Evolutionary conservation across 1,284 basidiomycete genomes (phyloP), one percentile per base, ranked within the genome.

Genomic region (Xerocomus nothofagi): DNA sequence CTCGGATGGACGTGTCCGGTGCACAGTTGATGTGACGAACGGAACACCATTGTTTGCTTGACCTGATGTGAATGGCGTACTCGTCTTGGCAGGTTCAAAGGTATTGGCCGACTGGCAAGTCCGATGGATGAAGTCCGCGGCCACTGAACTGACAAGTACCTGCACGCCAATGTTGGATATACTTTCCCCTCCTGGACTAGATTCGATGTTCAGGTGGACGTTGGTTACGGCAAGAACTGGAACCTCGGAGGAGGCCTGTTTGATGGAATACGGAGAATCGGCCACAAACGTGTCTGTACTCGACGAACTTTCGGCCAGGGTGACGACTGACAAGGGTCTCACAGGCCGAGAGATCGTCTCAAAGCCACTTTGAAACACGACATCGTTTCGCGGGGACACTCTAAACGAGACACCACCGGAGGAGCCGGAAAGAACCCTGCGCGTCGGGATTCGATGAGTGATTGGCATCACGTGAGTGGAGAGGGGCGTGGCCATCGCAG

Each of bases 231-330:
- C 11, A 42, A 53, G 41, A 26, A 38, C 29, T 0, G 60, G 55
- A 23, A 42, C 20, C 21, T 60, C 49, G 18, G 39, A 49, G 6
- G 36, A 36, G 4, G 31, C 14, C 12, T 31, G 47, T 38, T 59
- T 63, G 39, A 32, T 20, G 31, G 18, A 44, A 38, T 58, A 63
- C 3, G 59, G 60, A 27, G 59, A 63, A 39, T 63, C 55, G 15
- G 51, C 46, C 18, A 65, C 62, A 18, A 61, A 65, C 4, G 59
- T 61, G 27, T 63, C 62, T 7, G 52, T 58, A 24, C 50, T 63
- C 12, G 58, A 41, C 11, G 60, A 44, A 29, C 37, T 51, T 8
- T 65, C 41, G 10, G 36, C 44, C 18, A 49, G 33, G n/a, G 49
- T 47, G 41, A 40, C 23, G 7, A 30, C 12, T 9, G 62, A 59